phyloP scores from a whole-genome alignment of 2,329 filamentous ascomycete genomes.

The Neonectria hederae region DNA sequence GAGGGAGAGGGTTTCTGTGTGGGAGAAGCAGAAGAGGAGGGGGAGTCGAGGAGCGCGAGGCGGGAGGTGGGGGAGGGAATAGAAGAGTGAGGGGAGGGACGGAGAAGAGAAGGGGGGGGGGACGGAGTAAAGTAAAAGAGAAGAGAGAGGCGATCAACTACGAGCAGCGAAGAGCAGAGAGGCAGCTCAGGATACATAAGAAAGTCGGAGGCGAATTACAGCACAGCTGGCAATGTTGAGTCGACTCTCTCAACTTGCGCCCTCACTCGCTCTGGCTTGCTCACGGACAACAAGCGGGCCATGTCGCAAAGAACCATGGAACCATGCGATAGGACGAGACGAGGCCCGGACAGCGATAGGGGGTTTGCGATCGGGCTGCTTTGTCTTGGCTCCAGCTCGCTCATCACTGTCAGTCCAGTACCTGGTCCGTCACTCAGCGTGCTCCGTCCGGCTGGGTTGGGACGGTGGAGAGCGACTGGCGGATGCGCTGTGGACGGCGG shows the following conservation, averaged over 20 bases:
- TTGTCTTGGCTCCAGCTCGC: background rate
- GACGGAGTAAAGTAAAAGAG: slow-evolving; percentile 28
- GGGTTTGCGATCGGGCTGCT: slow-evolving; percentile 12
- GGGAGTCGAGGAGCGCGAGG: slow-evolving; percentile 24
- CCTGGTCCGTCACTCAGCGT: background rate
- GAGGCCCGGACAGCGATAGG: background rate
- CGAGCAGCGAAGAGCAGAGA: slow-evolving; percentile 16
- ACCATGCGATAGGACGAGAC: slow-evolving; percentile 23
- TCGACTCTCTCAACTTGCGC: slow-evolving; percentile 8
- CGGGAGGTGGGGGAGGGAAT: slow-evolving; percentile 23
- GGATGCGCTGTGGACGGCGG: background rate
- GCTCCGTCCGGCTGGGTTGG: slow-evolving; percentile 14
- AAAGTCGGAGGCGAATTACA: slow-evolving; percentile 18
- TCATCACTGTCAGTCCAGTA: background rate
- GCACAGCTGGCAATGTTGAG: slow-evolving; percentile 19
- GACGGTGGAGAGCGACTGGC: slow-evolving; percentile 15
- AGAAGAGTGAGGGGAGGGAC: slow-evolving; percentile 24
- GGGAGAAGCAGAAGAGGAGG: slow-evolving; percentile 21
- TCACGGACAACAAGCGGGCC: slow-evolving; percentile 14
- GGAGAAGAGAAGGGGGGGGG: slow-evolving; percentile 28
- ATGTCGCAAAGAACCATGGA: slow-evolving; percentile 19
- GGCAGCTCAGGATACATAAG: slow-evolving; percentile 13
- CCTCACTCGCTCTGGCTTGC: slow-evolving; percentile 21
- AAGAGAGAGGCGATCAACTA: slow-evolving; percentile 22
- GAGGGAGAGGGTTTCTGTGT: slow-evolving; percentile 20